Percentiles rank a stretch among this genome's conserved stretches.
phyloP scores from a whole-genome alignment of 371 early-diverging fungal species.

The Catenaria anguillulae region DNA sequence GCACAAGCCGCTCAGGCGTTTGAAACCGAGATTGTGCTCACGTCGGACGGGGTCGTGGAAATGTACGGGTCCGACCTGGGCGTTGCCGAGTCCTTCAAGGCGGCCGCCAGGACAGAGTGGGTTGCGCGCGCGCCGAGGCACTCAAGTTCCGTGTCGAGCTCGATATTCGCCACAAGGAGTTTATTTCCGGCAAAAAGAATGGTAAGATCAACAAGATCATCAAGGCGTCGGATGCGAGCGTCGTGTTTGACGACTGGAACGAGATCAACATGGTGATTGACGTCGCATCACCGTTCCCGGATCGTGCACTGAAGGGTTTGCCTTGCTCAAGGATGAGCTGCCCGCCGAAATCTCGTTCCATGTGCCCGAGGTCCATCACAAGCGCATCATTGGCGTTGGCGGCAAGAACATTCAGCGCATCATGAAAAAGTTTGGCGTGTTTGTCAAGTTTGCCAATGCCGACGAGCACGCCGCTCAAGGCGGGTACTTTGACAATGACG shows the following conservation, averaged over 20 bases:
- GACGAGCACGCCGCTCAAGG: conserved; percentile 62
- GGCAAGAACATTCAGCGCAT: conserved; percentile 89
- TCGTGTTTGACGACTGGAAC: conserved; percentile 41
- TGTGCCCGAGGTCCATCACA: conserved; percentile 77
- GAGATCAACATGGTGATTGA: conserved; percentile 65
- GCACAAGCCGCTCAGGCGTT: conserved; percentile 9
- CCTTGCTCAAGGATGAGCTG: conserved; percentile 59
- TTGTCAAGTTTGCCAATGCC: conserved; percentile 77
- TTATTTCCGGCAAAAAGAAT: conserved; percentile 85
- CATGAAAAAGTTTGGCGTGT: conserved; percentile 90
- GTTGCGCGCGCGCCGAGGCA: conserved; percentile 18
- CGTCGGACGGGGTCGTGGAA: conserved; percentile 32
- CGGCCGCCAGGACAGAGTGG: conserved; percentile 28
- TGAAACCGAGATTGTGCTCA: conserved; percentile 22
- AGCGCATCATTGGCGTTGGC: conserved; percentile 84
- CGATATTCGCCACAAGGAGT: conserved; percentile 70
- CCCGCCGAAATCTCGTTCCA: conserved; percentile 76
- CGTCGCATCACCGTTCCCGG: conserved; percentile 37
- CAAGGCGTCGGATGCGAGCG: conserved; percentile 52
- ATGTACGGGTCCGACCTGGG: conserved; percentile 42
- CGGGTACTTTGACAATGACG: conserved; percentile 61
- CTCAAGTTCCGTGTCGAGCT: conserved; percentile 47
- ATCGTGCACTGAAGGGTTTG: conserved; percentile 44
- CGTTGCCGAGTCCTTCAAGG: conserved; percentile 39
- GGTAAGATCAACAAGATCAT: conserved; percentile 87